A percentile compares a stretch with the other conserved stretches of the same genome.
These are phyloP conservation scores for Iberis amara DNA, from an alignment of 441 rosid species.

Conservation along the genomic window DNA sequence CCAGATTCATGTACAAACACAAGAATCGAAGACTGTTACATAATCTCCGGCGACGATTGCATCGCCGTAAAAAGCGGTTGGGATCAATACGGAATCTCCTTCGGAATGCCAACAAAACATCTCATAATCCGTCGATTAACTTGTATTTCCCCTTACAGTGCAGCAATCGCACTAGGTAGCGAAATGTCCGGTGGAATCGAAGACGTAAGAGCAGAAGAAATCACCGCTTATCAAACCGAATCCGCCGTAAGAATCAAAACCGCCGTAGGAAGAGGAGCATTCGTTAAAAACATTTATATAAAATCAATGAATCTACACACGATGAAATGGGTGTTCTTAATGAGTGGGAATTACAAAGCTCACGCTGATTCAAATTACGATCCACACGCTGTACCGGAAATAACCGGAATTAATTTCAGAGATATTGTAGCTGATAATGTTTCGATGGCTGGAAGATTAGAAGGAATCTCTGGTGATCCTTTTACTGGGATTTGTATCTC, in stretches of 20 bases:
- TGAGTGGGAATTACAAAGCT: conserved; percentile 60
- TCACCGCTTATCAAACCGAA: conserved; percentile 55
- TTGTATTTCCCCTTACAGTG: conserved; percentile 62
- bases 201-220: conserved; percentile 58
- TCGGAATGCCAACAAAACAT: conserved; percentile 56
- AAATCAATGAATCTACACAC: conserved; percentile 52
- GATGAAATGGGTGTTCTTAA: conserved; percentile 70
- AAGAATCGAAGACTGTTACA: conserved; percentile 61
- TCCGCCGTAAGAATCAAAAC: conserved; percentile 62
- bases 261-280: conserved; percentile 63
- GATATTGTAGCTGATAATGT: conserved; percentile 56
- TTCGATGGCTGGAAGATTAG: conserved; percentile 50
- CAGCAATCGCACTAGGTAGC: conserved; percentile 60
- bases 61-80: conserved; percentile 67
- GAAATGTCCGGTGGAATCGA: conserved; percentile 73
- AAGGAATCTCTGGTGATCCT: conserved; percentile 51
- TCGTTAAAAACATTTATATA: conserved; percentile 44
- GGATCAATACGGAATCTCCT: conserved; percentile 66
- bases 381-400: conserved; percentile 56
- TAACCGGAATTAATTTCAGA: conserved; percentile 56
- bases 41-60: conserved; percentile 67
- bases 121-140: conserved; percentile 43
- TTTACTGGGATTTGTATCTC: conserved; percentile 59
- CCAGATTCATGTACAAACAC: conserved; percentile 68
- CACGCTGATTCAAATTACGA: conserved; percentile 53